Evolutionary conservation across 1,284 basidiomycete species (phyloP).

Genomic region (Sporisorium reilianum): DNA sequence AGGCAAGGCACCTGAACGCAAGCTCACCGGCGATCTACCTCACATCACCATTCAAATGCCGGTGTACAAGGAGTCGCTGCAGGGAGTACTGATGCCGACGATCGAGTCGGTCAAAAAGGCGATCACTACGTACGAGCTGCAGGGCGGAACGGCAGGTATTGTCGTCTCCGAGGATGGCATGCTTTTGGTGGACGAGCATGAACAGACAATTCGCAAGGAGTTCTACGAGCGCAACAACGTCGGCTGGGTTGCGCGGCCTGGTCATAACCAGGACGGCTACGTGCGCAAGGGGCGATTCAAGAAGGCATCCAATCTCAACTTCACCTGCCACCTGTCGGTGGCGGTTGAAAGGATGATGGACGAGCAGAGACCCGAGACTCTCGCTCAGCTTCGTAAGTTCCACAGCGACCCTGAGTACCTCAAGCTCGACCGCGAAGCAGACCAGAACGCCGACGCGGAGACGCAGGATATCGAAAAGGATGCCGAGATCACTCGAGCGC

Average conservation of each 20-base stretch:
- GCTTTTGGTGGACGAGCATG: constrained; percentile 75
- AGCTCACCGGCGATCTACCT: constrained; percentile 76
- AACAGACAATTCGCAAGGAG: constrained; percentile 76
- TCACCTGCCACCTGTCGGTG: constrained; percentile 79
- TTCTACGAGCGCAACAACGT: constrained; percentile 83
- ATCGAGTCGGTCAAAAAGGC: constrained; percentile 84
- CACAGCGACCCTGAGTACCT: constrained; percentile 8
- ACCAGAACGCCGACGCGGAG: too few relatives aligned
- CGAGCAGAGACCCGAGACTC: constrained; percentile 13
- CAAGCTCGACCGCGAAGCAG: neutral
- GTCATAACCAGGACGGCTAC: constrained; percentile 78
- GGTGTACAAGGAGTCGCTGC: constrained; percentile 77
- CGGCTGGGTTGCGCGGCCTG: constrained; percentile 84
- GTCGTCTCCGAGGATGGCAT: constrained; percentile 83
- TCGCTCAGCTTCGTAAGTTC: neutral
- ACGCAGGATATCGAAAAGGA: neutral
- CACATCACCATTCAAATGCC: constrained; percentile 83
- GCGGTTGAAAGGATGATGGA: constrained; percentile 79
- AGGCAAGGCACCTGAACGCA: constrained; percentile 72
- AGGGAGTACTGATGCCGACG: constrained; percentile 75
- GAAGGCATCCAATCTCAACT: constrained; percentile 91
- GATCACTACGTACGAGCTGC: constrained; percentile 85
- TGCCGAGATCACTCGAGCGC: neutral
- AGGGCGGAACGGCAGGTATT: constrained; percentile 82
- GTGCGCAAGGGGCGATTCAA: constrained; percentile 87